These are phyloP conservation scores for Meyerozyma sp. DNA, from an alignment of 1,139 yeast species.

Conservation along the genomic window DNA sequence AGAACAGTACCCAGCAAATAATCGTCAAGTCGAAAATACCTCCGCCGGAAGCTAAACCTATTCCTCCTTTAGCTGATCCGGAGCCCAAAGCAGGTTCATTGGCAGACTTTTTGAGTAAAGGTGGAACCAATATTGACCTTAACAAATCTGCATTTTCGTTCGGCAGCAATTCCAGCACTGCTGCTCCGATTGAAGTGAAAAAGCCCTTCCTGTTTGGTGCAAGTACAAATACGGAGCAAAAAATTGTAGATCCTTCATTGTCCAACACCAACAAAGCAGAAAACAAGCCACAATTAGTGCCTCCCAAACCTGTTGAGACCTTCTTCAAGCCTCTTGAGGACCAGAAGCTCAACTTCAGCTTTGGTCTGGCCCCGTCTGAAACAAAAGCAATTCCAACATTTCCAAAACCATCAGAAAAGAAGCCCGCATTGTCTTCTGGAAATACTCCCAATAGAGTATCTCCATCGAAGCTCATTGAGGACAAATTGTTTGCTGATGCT, in stretches of 20 bases:
- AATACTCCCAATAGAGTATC: background rate
- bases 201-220: background rate
- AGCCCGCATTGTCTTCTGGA: background rate
- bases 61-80: background rate
- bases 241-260: no score
- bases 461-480: slow-evolving; percentile 11
- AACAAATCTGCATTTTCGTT: slow-evolving; percentile 1
- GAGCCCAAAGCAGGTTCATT: background rate
- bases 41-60: background rate
- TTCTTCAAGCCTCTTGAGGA: background rate
- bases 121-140: background rate
- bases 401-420: background rate
- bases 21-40: background rate
- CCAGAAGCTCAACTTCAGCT: background rate
- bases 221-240: no score
- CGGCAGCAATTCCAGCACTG: background rate
- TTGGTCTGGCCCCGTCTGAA: background rate
- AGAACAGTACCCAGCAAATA: slow-evolving; percentile 1
- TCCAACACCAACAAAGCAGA: no score
- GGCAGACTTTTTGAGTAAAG: background rate
- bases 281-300: background rate
- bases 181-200: background rate
- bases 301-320: background rate
- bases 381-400: background rate
- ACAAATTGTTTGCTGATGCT: slow-evolving; percentile 15